Conservation (phyloP, 2,329 filamentous ascomycete genomes). For the Cercospora berteroae region DNA sequence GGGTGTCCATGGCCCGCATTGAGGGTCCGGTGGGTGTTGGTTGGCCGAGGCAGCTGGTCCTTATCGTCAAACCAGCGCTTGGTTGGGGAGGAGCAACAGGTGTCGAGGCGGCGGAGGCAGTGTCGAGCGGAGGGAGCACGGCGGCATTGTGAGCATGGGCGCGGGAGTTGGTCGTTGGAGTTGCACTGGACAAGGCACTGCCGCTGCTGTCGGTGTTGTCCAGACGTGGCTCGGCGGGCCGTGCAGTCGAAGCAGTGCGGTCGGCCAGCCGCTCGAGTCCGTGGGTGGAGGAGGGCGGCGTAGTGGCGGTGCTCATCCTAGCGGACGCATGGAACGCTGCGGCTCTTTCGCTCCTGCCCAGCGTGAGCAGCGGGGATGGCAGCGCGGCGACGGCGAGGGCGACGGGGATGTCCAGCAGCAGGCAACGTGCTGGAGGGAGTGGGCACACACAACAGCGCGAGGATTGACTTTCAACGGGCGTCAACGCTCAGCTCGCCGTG, state of each 20-base stretch:
- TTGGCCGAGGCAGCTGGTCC: conserved; percentile 20
- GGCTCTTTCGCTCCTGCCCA: background rate
- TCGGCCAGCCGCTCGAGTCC: background rate
- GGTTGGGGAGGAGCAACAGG: conserved; percentile 18
- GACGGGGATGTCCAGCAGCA: background rate
- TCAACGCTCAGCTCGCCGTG: background rate
- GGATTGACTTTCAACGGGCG: background rate
- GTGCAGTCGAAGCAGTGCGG: background rate
- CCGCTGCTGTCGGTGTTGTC: background rate
- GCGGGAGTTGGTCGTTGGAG: background rate
- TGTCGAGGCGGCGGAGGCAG: conserved; percentile 12
- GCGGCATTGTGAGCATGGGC: conserved; percentile 17
- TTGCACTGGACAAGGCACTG: background rate
- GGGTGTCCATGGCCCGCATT: conserved; percentile 18
- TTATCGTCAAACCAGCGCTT: conserved; percentile 26
- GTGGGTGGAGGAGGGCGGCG: background rate
- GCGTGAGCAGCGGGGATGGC: background rate
- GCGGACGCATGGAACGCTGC: background rate
- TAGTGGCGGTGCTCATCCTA: conserved; percentile 2
- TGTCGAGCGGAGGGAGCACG: conserved; percentile 20
- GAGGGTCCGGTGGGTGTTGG: conserved; percentile 12
- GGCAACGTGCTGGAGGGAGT: background rate
- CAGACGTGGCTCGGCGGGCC: background rate
- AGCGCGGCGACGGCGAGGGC: background rate
- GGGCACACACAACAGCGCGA: background rate